phyloP scores from a whole-genome alignment of 108 stramenopile genomes.

The Conticribra weissflogii region DNA sequence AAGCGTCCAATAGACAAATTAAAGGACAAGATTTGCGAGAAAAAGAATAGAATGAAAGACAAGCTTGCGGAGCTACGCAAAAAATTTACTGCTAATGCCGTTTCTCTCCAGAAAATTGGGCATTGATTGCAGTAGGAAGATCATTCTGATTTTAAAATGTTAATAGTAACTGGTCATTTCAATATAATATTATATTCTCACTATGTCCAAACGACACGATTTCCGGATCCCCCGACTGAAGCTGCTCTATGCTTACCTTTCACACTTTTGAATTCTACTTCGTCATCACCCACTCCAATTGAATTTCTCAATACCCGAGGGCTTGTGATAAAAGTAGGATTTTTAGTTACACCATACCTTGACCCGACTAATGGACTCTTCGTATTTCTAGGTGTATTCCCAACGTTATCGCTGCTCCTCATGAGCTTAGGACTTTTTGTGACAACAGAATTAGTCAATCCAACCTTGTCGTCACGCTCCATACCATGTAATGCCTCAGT shows the following conservation, averaged over 20 bases:
- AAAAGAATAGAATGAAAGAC: conserved; percentile 41
- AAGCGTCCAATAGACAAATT: conserved; percentile 44
- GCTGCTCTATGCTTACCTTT: not conserved
- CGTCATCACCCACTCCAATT: too few species aligned
- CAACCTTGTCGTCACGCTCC: conserved; percentile 5
- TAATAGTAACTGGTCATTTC: too few species aligned
- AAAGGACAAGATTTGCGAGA: conserved; percentile 32
- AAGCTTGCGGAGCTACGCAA: conserved; percentile 10
- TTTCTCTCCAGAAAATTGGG: too few species aligned
- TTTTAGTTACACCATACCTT: too few species aligned
- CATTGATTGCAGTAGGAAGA: too few species aligned
- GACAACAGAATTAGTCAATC: too few species aligned
- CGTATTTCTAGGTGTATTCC: not conserved
- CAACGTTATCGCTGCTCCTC: not conserved
- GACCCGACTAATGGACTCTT: not conserved
- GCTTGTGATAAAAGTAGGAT: too few species aligned
- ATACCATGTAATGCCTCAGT: conserved; percentile 35
- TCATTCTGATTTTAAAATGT: too few species aligned
- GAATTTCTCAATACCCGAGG: too few species aligned
- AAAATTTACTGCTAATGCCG: not conserved
- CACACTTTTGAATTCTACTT: not conserved
- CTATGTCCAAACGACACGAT: not conserved
- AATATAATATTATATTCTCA: too few species aligned
- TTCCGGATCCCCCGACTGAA: too few species aligned
- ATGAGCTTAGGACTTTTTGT: not conserved